phyloP scores from a whole-genome alignment of 2,329 filamentous ascomycete species.

The Exophiala phaeomuriformis region DNA sequence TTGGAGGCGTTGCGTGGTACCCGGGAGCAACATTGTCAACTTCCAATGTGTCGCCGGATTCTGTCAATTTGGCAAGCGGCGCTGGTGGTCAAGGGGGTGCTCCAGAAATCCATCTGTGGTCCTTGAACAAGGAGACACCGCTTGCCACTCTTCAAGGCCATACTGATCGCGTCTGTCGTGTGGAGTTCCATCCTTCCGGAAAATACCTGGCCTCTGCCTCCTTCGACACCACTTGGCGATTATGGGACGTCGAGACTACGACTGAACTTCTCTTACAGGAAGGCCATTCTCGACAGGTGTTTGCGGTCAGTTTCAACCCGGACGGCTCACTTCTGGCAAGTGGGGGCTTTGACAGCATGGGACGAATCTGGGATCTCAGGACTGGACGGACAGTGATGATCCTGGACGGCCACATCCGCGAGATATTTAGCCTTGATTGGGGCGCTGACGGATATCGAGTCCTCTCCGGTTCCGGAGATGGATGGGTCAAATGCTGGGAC shows the following conservation, averaged over 20 bases:
- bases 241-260: constrained; percentile 87
- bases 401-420: constrained; percentile 83
- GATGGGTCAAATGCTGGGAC: constrained; percentile 98
- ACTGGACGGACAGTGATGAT: constrained; percentile 94
- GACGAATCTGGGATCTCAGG: constrained; percentile 88
- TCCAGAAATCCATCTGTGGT: constrained; percentile 83
- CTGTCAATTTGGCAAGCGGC: constrained; percentile 81
- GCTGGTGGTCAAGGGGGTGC: constrained; percentile 58
- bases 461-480: constrained; percentile 84
- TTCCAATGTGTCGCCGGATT: constrained; percentile 61
- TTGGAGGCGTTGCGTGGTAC: constrained; percentile 86
- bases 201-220: constrained; percentile 85
- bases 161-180: constrained; percentile 75
- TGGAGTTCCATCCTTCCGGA: constrained; percentile 91
- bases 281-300: constrained; percentile 90
- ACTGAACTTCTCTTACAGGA: constrained; percentile 83
- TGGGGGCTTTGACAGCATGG: constrained; percentile 90
- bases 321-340: constrained; percentile 87
- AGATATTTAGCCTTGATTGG: constrained; percentile 92
- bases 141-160: constrained; percentile 76
- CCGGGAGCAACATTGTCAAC: constrained; percentile 70
- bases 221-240: constrained; percentile 90
- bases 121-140: constrained; percentile 75
- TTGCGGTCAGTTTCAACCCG: constrained; percentile 77
- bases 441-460: constrained; percentile 83